Base-by-base conservation (phyloP, 148 eudicot species). In the Amaranthus cruentus region DNA sequence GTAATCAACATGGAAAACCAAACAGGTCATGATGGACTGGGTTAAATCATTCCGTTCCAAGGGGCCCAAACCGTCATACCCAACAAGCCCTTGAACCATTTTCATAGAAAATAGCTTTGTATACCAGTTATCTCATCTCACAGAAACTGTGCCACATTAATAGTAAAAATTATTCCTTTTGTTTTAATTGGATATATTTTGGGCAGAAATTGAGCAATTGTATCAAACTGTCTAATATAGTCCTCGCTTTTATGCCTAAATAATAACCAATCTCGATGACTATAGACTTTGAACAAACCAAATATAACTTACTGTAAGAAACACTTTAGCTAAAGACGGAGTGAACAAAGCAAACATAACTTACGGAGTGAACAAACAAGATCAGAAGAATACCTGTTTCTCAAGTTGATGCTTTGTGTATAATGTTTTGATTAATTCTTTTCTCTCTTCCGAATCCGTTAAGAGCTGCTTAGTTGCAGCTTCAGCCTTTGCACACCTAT, bases 371-470 rank as follows among this genome's bases (percentile, higher is more conserved):
- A 18, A 18, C 18, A 8, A 69, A 10, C 72, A 52, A 10, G 42
- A 52, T 10, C 47, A 21, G 42, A 58, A 62, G 64, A 28, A 52
- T 77, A 90, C 99, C 96, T 92, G 97, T 79, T 92, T 96, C 83
- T 96, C 99, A 44, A 78, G 80, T 80, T 92, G 97, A 86, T 82
- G 97, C 85, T 96, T 92, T 43, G 82, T 68, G 78, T 92, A 96
- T 55, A 90, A 76, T 15, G 94, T 85, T 77, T 86, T 88, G 53
- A 85, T 88, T 84, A 88, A 53, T 80, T 87, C 97, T 80, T 87
- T 90, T 79, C 88, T 90, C 77, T 87, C 96, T 74, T 90, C 99
- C 77, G 92, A 72, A 77, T 92, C 97, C 81, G 88, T 85, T 14
- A 76, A 75, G 59, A 88, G 87, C 75, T 85, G 87, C 79, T 86